These are phyloP conservation scores for Endothia cerciana DNA, from an alignment of 2,329 filamentous ascomycete species.

Conservation along the genomic window DNA sequence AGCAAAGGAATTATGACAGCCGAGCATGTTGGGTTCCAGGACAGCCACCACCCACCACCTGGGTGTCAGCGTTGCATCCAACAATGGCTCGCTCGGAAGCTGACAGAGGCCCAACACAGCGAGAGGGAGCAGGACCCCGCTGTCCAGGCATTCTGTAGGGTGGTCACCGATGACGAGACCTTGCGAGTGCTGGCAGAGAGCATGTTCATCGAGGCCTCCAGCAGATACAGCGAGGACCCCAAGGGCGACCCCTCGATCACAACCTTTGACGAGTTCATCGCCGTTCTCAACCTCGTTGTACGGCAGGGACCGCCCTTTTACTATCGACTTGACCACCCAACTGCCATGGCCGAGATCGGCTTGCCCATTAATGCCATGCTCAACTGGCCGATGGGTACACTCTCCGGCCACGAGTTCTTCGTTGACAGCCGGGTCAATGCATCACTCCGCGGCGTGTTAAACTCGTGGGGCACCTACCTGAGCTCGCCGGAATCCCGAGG, in stretches of 20 bases:
- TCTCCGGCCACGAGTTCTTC: neutral
- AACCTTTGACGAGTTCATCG: neutral
- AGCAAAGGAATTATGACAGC: too few relatives aligned
- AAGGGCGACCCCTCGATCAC: slow-evolving; percentile 4
- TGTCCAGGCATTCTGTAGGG: neutral
- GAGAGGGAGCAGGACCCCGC: neutral
- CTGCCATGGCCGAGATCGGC: slow-evolving; percentile 47
- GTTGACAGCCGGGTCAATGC: neutral
- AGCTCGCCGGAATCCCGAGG: too few relatives aligned
- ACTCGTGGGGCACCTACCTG: neutral
- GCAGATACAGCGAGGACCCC: slow-evolving; percentile 6
- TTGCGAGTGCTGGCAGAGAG: neutral
- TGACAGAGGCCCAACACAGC: too few relatives aligned
- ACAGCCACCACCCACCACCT: too few relatives aligned
- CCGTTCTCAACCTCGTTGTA: neutral
- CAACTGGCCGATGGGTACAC: slow-evolving; percentile 58
- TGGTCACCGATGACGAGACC: neutral
- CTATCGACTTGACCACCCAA: slow-evolving; percentile 6
- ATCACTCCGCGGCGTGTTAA: neutral
- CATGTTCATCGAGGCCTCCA: slow-evolving; percentile 14
- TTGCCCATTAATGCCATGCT: slow-evolving; percentile 57
- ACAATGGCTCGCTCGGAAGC: too few relatives aligned
- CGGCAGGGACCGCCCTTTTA: slow-evolving; percentile 6
- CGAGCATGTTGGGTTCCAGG: too few relatives aligned
- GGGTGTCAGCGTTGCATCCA: too few relatives aligned